Conservation (phyloP, 2,329 filamentous ascomycete genomes). For the Elsinoe necatrix region DNA sequence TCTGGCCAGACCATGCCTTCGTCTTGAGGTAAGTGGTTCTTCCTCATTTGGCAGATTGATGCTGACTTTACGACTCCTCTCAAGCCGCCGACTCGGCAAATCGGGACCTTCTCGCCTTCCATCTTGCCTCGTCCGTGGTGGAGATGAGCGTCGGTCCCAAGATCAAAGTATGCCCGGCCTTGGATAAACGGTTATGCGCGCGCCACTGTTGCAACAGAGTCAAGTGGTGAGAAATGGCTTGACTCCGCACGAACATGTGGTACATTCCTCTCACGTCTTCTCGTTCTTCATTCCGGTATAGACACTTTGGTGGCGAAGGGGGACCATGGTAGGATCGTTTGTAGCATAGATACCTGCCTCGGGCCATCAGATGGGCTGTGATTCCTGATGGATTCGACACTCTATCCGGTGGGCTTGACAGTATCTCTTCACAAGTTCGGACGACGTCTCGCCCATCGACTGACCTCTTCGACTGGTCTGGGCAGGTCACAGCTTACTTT, state of each 20-base stretch:
- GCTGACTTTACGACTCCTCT: too few relatives aligned
- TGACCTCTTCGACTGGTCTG: neutral
- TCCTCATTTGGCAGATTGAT: too few relatives aligned
- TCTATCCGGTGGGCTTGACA: neutral
- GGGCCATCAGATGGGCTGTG: neutral
- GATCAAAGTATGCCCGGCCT: neutral
- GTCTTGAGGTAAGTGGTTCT: too few relatives aligned
- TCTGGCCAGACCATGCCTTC: too few relatives aligned
- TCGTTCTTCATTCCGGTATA: too few relatives aligned
- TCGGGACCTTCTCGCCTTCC: neutral
- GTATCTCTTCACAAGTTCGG: neutral
- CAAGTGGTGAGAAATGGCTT: neutral
- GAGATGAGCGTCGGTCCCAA: neutral
- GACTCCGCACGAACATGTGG: neutral
- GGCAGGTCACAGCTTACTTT: neutral
- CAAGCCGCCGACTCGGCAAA: neutral
- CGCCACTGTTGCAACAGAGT: neutral
- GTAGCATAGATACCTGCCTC: neutral
- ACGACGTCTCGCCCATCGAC: neutral
- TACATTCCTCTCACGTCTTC: neutral
- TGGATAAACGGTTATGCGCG: neutral
- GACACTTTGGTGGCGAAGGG: too few relatives aligned
- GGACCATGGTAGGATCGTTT: neutral
- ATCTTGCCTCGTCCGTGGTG: neutral
- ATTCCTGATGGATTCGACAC: neutral